Base-by-base conservation (phyloP, 192 early-diverging fungal species). In the Podila verticillata region DNA sequence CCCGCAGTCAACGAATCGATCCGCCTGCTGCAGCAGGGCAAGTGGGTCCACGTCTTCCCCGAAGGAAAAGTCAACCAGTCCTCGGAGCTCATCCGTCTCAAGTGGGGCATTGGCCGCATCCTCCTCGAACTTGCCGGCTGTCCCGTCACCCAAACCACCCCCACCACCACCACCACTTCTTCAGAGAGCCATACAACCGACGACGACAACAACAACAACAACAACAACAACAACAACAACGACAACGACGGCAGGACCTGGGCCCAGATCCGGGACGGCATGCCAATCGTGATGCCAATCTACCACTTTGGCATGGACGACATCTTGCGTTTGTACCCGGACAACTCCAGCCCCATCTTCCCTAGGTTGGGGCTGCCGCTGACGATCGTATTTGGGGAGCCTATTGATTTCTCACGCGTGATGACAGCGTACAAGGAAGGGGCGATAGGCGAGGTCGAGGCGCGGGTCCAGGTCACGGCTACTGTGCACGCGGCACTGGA, bases 31-130 rank as follows among this genome's bases (percentile, higher is more conserved):
- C 86, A 90, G 64, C 75, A 89, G 20, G 89, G 90, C 69, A 79
- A 83, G 17, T 97, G 96, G 96, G 86, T 97, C 47, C 96, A 97
- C 57, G 83, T 97, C 19, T 97, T 95, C 65, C 93, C 96, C 8
- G 96, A 97, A 69, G 94, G 87, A 28, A 89, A 85, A 68, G 85
- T 94, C 51, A 90, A 92, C 74, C 92, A 93, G 69, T 75, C 83
- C 15, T 64, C 80, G 7, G 70, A 82, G 10, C 59, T 93, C 65
- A 78, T 89, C 36, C 87, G 86, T 30, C 94, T 96, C 73, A 90
- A 91, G 73, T 97, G 96, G 96, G 96, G 96, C 17, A 86, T 97
- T 13, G 93, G 91, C 10, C 87, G 96, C 24, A 82, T 97, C 72
- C 79, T 96, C 24, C 93, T 95, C 92, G 96, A 97, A 66, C 83